A percentile compares a stretch with the other conserved stretches of the same genome.
Conservation (phyloP, 805 yeast species). For the Candida lessepsii region DNA sequence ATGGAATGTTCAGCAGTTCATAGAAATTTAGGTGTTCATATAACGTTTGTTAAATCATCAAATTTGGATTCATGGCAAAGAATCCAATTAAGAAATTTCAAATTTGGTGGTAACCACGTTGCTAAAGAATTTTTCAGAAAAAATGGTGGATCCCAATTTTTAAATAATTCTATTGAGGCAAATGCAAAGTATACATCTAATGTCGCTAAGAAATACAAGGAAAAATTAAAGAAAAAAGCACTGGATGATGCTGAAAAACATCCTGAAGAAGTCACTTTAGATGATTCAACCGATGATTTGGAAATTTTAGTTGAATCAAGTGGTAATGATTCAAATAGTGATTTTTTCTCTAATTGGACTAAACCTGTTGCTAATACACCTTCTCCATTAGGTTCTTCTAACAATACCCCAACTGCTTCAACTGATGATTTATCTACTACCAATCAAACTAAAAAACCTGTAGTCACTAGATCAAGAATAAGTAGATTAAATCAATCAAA, state of each 20-base stretch:
- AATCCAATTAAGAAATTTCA: conserved; percentile 85
- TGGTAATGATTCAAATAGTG: conserved; percentile 58
- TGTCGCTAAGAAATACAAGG: conserved; percentile 78
- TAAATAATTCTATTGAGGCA: conserved; percentile 52
- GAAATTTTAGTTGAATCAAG: conserved; percentile 28
- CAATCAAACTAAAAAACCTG: conserved; percentile 16
- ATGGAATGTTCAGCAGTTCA: conserved; percentile 94
- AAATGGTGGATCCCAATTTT: conserved; percentile 77
- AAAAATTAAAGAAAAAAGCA: conserved; percentile 70
- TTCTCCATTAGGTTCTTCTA: conserved; percentile 48
- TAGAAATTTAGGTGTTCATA: conserved; percentile 93
- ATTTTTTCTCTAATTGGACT: conserved; percentile 90
- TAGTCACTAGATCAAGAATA: conserved; percentile 22
- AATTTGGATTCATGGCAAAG: conserved; percentile 93
- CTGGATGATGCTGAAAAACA: conserved; percentile 62
- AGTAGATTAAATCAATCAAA: conserved; percentile 19
- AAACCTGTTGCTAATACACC: conserved; percentile 63
- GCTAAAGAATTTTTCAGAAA: conserved; percentile 82
- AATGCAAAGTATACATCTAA: conserved; percentile 76
- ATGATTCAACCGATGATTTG: conserved; percentile 36
- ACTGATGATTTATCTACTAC: conserved; percentile 29
- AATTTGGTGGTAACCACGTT: conserved; percentile 87
- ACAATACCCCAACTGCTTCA: conserved; percentile 43
- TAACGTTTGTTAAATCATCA: conserved; percentile 90
- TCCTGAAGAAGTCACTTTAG: conserved; percentile 74